phyloP scores from a whole-genome alignment of 2,329 filamentous ascomycete genomes.

The Graphilbum sp. region DNA sequence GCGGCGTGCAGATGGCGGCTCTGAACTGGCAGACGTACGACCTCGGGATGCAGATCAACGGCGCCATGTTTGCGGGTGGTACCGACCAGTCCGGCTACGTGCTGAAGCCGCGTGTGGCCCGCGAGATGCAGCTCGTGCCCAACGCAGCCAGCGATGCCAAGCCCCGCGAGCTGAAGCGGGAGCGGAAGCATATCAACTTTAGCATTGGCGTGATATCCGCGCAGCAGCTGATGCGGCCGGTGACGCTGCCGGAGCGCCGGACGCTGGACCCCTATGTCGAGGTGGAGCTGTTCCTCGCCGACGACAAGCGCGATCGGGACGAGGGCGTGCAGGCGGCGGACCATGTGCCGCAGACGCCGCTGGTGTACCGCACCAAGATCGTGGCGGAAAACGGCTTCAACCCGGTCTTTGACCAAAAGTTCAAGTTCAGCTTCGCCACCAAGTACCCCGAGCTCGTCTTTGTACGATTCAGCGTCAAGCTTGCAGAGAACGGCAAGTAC shows the following conservation, averaged over 20 bases:
- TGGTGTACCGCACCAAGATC: conserved; percentile 53
- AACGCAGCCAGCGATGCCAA: conserved; percentile 29
- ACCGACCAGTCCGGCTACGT: conserved; percentile 82
- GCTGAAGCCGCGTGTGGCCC: conserved; percentile 75
- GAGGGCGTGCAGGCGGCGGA: conserved; percentile 51
- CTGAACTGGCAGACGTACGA: conserved; percentile 99
- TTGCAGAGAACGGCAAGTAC: conserved; percentile 59
- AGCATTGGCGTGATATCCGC: conserved; percentile 82
- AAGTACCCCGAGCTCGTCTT: conserved; percentile 90
- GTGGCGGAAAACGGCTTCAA: conserved; percentile 86
- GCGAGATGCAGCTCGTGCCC: conserved; percentile 48
- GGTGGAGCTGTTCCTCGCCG: conserved; percentile 85
- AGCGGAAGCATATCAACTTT: conserved; percentile 71
- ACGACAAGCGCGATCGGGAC: conserved; percentile 81
- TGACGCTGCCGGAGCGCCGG: conserved; percentile 34
- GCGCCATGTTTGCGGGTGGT: conserved; percentile 91
- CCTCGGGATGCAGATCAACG: conserved; percentile 86
- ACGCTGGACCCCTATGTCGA: conserved; percentile 87
- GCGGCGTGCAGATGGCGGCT: conserved; percentile 93
- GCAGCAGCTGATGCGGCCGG: conserved; percentile 77
- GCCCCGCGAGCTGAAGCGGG: conserved; percentile 44
- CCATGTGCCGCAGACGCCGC: conserved; percentile 1
- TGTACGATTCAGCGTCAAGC: conserved; percentile 81
- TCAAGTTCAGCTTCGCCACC: conserved; percentile 73
- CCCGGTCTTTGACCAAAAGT: conserved; percentile 66